These are phyloP conservation scores for Dryas octopetala DNA, from an alignment of 306 rosid genomes.

Conservation along the genomic window DNA sequence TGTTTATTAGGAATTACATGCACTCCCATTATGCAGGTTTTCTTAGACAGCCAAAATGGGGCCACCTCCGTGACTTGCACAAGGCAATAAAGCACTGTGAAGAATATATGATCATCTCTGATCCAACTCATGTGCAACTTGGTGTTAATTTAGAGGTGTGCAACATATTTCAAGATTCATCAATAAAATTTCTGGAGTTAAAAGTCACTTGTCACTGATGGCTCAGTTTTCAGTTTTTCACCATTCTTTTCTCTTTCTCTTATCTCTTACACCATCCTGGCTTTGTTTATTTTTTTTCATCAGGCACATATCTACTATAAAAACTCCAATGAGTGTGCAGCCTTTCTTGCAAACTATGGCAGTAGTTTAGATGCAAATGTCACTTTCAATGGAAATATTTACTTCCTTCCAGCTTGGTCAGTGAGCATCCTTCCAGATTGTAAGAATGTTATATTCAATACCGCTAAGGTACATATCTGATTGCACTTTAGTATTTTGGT, in stretches of 20 bases:
- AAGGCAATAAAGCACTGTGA: conserved; percentile 24
- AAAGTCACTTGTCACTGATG: neutral
- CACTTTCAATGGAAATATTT: conserved; percentile 13
- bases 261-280: neutral
- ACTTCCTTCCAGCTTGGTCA: conserved; percentile 34
- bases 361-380: conserved; percentile 20
- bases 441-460: conserved; percentile 23
- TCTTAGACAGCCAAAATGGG: conserved; percentile 29
- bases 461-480: conserved; percentile 10
- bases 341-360: conserved; percentile 29
- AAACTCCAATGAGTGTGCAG: conserved; percentile 22
- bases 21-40: conserved; percentile 14
- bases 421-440: conserved; percentile 38
- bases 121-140: conserved; percentile 19
- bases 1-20: too few species aligned
- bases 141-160: conserved; percentile 23
- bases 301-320: conserved; percentile 28
- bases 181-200: neutral
- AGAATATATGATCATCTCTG: conserved; percentile 26
- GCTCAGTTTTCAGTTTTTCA: neutral
- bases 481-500: neutral
- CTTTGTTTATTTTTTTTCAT: neutral
- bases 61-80: conserved; percentile 29
- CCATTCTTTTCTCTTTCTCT: neutral
- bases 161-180: neutral